Conservation (phyloP, 192 early-diverging fungal species). For the Backusella australiensis region DNA sequence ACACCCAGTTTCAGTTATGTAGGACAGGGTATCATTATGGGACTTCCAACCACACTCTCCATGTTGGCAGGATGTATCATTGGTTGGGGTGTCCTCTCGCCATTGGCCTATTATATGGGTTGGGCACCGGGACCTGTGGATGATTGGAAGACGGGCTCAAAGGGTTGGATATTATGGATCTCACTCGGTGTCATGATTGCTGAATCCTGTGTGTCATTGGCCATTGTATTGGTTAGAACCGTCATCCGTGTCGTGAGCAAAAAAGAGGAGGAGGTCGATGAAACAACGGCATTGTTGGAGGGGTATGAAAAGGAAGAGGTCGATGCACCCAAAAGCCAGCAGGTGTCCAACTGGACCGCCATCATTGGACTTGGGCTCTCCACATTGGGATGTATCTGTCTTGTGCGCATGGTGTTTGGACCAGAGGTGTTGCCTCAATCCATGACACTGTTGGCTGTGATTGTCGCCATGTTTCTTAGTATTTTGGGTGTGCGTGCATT, state of each 20-base stretch:
- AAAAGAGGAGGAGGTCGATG: background rate
- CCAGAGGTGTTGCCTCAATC: constrained; percentile 56
- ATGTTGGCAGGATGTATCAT: constrained; percentile 69
- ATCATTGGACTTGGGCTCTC: constrained; percentile 64
- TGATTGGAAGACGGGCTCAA: constrained; percentile 66
- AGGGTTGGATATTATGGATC: constrained; percentile 81
- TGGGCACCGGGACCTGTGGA: constrained; percentile 72
- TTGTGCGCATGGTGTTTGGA: constrained; percentile 66
- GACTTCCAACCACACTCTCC: constrained; percentile 66
- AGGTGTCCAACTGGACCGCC: constrained; percentile 63
- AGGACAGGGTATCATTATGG: constrained; percentile 84
- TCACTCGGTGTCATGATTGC: constrained; percentile 79
- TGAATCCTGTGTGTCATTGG: constrained; percentile 63
- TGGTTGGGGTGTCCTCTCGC: constrained; percentile 76
- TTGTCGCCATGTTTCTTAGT: constrained; percentile 69
- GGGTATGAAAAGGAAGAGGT: constrained; percentile 14
- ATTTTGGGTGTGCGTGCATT: constrained; percentile 83
- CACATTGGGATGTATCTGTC: constrained; percentile 54
- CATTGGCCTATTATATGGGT: constrained; percentile 58
- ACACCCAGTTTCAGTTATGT: constrained; percentile 73
- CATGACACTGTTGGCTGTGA: constrained; percentile 65
- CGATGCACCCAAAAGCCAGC: constrained; percentile 48
- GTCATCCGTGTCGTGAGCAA: constrained; percentile 35
- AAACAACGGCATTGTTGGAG: background rate
- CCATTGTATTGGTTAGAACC: constrained; percentile 41